Evolutionary conservation across 352 stramenopile genomes (phyloP).

Genomic region (Phytophthora palmivora): DNA sequence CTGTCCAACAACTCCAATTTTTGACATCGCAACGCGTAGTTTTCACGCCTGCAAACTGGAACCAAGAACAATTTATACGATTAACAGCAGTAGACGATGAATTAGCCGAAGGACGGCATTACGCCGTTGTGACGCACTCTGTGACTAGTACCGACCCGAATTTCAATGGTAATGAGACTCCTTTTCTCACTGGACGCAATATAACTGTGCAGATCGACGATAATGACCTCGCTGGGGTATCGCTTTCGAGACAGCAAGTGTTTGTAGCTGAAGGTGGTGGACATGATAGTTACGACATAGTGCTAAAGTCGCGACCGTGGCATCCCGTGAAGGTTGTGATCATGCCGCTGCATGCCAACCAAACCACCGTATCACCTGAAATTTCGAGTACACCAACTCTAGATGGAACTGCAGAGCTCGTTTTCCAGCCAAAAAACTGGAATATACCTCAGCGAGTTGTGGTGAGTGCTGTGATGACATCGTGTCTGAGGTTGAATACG

Average conservation of each 20-base stretch:
- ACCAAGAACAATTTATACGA: slow-evolving; percentile 66
- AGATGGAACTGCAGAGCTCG: slow-evolving; percentile 25
- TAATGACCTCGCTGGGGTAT: slow-evolving; percentile 64
- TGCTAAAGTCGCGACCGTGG: slow-evolving; percentile 67
- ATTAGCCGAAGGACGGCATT: slow-evolving; percentile 69
- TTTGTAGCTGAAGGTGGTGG: slow-evolving; percentile 67
- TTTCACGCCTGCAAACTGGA: slow-evolving; percentile 73
- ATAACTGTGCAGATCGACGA: slow-evolving; percentile 76
- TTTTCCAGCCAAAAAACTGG: slow-evolving; percentile 57
- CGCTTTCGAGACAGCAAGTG: slow-evolving; percentile 60
- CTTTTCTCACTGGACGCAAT: slow-evolving; percentile 67
- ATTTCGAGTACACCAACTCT: not conserved
- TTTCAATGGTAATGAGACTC: slow-evolving; percentile 57
- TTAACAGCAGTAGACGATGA: slow-evolving; percentile 64
- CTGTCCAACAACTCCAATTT: slow-evolving; percentile 57
- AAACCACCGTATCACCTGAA: slow-evolving; percentile 39
- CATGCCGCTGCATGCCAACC: slow-evolving; percentile 48
- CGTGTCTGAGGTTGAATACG: slow-evolving; percentile 66
- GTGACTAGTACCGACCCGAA: slow-evolving; percentile 56
- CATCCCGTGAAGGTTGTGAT: slow-evolving; percentile 57
- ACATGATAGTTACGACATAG: slow-evolving; percentile 63
- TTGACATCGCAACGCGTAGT: slow-evolving; percentile 34
- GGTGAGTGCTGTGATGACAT: slow-evolving; percentile 60
- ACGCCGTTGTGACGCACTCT: slow-evolving; percentile 58
- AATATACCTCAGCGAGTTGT: slow-evolving; percentile 53